Conservation (phyloP, 495 filamentous ascomycete species). For the Sphaerosporella brunnea region DNA sequence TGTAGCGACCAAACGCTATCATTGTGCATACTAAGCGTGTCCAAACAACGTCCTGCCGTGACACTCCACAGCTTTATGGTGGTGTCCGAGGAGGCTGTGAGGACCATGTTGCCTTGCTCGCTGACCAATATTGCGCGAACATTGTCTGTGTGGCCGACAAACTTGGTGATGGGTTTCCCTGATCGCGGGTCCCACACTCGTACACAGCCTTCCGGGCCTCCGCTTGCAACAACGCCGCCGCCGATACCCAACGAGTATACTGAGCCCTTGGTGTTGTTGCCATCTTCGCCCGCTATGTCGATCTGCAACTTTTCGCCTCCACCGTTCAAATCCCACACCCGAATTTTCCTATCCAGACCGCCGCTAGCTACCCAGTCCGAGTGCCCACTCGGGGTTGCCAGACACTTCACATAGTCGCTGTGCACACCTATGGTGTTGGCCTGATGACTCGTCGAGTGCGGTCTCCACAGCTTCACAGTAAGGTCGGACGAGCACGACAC, state of each 20-base stretch:
- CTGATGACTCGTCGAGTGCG: conserved; percentile 48
- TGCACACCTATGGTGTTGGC: conserved; percentile 81
- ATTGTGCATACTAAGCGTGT: conserved; percentile 96
- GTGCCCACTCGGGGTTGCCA: conserved; percentile 54
- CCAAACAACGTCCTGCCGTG: conserved; percentile 83
- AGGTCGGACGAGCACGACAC: conserved; percentile 92
- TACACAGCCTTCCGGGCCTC: conserved; percentile 86
- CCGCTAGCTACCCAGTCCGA: conserved; percentile 92
- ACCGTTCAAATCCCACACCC: conserved; percentile 81
- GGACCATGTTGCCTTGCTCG: conserved; percentile 68
- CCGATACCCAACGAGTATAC: conserved; percentile 75
- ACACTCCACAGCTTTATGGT: conserved; percentile 97
- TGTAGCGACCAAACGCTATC: conserved; percentile 94
- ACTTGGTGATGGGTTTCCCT: conserved; percentile 82
- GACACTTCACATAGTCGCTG: conserved; percentile 85
- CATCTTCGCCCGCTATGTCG: conserved; percentile 55
- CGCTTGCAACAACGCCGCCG: conserved; percentile 58
- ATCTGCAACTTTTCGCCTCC: conserved; percentile 72
- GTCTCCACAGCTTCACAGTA: conserved; percentile 86
- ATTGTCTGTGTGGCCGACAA: conserved; percentile 96
- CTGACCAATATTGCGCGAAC: conserved; percentile 80
- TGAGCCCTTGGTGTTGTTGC: conserved; percentile 70
- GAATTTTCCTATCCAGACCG: conserved; percentile 79
- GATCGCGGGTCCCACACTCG: conserved; percentile 82
- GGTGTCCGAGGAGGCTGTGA: conserved; percentile 91